Base-by-base conservation (phyloP, 169 alveolate genomes). In the Cryptosporidium bovis region DNA sequence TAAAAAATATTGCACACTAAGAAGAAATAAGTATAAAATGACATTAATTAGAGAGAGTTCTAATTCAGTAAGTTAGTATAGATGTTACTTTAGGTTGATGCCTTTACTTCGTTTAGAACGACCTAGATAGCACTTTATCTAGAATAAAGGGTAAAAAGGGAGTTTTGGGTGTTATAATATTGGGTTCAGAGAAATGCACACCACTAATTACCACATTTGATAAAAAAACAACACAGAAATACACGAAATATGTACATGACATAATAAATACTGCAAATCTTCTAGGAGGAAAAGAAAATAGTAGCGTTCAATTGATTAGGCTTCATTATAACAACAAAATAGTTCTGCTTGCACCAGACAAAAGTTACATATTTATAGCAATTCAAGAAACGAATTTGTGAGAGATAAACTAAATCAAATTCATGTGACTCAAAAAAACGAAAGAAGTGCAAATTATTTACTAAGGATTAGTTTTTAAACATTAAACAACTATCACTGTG, bases 81-180 rank as follows among this genome's bases (percentile, higher is more conserved):
- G 27, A 4, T 6, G 44, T 18, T 13, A 36, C 20, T 50, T 24
- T 20, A n/a, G 0, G 29, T 13, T 66, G 12, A 46, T 56, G 18
- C 48, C 10, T 27, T 62, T 24, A 24, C 27, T 24, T 24, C 27
- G 27, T 24, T 27, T 20, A 77, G 87, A 31, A 13, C 18, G 64
- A 77, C 24, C 40, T 77, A 18, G 69, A 77, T 44, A 48, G 29
- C 12, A 77, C 87, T 1, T 16, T 77, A 8, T 77, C 87, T 12
- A 77, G 87, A 62, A 77, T 77, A 40, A 77, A 77, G 40, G 87
- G 87, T 8, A 56, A 62, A 60, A 77, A 77, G 24, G 87, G 87
- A 3, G 87, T 77, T 15, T 51, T 77, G 36, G 87, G 87, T 58
- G 58, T 77, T 10, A 77, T 77, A 4, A 77, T 77, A 20, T 46